Percentiles rank a stretch among this genome's conserved stretches.
Conservation (phyloP, 164 flowering plant genomes). For the Vitis rotundifolia region DNA sequence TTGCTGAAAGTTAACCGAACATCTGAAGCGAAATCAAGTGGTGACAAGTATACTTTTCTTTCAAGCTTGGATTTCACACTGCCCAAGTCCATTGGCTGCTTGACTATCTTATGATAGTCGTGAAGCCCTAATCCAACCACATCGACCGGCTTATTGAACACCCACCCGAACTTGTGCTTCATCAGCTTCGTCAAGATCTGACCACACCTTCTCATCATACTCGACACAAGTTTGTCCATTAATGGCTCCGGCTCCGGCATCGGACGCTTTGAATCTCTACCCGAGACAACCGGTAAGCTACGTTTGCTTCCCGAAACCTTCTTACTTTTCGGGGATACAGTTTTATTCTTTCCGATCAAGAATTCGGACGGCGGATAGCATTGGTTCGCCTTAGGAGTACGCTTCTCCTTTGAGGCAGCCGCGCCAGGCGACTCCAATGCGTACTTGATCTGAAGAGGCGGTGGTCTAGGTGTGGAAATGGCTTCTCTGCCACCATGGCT, state of each 20-base stretch:
- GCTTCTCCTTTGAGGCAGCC: not conserved
- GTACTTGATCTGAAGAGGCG: not conserved
- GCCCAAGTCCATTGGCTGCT: conserved; percentile 40
- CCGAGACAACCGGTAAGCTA: not conserved
- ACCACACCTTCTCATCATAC: conserved; percentile 25
- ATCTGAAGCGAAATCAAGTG: conserved; percentile 31
- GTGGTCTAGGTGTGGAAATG: not conserved
- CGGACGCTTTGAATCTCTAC: conserved; percentile 3
- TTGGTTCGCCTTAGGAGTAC: conserved; percentile 4
- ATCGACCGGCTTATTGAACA: conserved; percentile 35
- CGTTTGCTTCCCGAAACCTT: conserved; percentile 31
- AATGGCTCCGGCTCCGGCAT: not conserved
- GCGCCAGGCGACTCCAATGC: not conserved
- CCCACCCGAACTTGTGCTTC: conserved; percentile 28
- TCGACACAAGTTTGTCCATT: conserved; percentile 2
- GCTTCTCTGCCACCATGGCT: not conserved
- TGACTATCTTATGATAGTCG: conserved; percentile 26
- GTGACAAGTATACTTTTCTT: conserved; percentile 13
- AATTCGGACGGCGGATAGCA: not conserved
- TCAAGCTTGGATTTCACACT: conserved; percentile 24
- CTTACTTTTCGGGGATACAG: conserved; percentile 7
- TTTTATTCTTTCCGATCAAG: not conserved
- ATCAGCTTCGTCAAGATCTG: conserved; percentile 27
- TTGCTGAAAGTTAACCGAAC: conserved; percentile 32
- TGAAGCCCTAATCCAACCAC: conserved; percentile 21